These are phyloP conservation scores for Nicotiana obtusifolia DNA, from an alignment of 257 asterid species.

Conservation along the genomic window DNA sequence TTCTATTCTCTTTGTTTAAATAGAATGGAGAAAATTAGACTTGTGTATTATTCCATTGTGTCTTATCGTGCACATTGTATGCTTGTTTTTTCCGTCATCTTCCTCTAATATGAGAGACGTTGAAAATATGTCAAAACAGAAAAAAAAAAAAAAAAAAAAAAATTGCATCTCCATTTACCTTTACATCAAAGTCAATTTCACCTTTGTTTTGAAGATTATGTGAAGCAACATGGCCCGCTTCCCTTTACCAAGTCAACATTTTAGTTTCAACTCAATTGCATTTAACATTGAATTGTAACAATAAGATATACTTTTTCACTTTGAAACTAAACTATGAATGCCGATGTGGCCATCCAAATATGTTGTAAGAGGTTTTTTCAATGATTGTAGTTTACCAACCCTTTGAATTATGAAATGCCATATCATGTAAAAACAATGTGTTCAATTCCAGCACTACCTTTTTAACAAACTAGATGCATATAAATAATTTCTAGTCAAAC, in stretches of 20 bases:
- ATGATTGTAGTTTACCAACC: not conserved
- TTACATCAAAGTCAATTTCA: not conserved
- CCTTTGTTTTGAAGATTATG: not conserved
- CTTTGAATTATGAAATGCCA: not conserved
- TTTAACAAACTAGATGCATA: not conserved
- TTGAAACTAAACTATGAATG: not conserved
- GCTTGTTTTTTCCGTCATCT: not conserved
- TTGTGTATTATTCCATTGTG: too few species aligned
- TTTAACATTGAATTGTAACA: not conserved
- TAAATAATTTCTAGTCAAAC: not conserved
- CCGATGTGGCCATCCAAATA: not conserved
- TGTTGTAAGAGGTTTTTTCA: not conserved
- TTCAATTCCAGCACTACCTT: not conserved
- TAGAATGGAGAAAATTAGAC: too few species aligned
- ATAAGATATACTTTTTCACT: not conserved
- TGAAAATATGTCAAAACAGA: not conserved
- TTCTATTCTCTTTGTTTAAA: too few species aligned
- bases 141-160: too few species aligned
- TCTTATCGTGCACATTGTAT: too few species aligned
- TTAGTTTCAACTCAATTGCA: not conserved
- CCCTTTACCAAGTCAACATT: not conserved
- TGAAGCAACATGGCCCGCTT: not conserved
- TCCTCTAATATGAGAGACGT: not conserved
- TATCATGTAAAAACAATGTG: not conserved
- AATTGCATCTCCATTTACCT: not conserved